These are phyloP conservation scores for Neurospora sp. DNA, from an alignment of 495 filamentous ascomycete species.

Conservation along the genomic window DNA sequence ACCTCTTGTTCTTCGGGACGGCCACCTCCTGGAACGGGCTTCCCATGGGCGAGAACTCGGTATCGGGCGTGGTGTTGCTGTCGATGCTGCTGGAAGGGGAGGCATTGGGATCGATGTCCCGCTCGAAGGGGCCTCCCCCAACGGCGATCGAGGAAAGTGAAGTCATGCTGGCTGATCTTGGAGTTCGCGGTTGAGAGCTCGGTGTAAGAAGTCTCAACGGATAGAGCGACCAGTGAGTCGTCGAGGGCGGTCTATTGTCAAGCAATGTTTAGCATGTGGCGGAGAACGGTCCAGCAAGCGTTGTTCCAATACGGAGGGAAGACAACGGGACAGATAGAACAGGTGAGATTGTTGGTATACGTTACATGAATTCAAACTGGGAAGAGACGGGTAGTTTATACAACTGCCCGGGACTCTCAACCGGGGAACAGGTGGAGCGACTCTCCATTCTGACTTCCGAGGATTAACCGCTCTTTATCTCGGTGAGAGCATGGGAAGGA, in stretches of 20 bases:
- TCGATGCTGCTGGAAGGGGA: constrained; percentile 31
- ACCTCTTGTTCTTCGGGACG: constrained; percentile 22
- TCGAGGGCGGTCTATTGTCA: background rate
- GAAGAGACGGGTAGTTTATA: background rate
- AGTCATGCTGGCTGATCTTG: constrained; percentile 8
- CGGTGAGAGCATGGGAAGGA: background rate
- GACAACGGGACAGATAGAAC: background rate
- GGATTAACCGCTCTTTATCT: background rate
- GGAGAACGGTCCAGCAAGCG: background rate
- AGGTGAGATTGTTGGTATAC: background rate
- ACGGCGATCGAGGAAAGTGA: background rate
- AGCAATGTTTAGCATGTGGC: background rate
- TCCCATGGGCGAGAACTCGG: constrained; percentile 40
- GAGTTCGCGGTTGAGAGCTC: constrained; percentile 4
- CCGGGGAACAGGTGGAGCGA: background rate
- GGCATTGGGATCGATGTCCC: constrained; percentile 26
- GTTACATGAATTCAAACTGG: background rate
- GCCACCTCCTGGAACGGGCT: constrained; percentile 30
- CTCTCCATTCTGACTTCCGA: background rate
- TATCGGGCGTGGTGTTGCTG: constrained; percentile 36
- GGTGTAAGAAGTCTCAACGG: background rate
- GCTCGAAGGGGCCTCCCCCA: constrained; percentile 2
- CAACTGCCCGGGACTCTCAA: background rate
- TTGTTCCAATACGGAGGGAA: background rate
- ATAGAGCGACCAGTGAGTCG: background rate